Base-by-base conservation (phyloP, 257 asterid species). In the Verbascum thapsus region DNA sequence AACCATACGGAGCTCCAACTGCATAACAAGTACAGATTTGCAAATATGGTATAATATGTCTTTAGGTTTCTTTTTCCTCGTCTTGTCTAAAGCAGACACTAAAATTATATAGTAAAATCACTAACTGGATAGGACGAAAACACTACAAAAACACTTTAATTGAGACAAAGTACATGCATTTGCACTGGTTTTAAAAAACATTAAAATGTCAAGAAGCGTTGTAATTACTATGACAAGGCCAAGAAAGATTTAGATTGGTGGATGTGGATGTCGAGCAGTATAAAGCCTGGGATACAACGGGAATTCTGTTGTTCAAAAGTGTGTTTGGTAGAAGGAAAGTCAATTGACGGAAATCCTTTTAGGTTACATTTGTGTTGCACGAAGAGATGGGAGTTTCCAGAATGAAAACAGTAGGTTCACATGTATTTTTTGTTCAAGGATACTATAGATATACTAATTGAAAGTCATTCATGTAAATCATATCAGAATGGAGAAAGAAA, bases 11-110 rank as follows among this genome's bases (percentile, higher is more conserved):
- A 13, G 32, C 17, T 26, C 20, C 42, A 18, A 49, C 49, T 38
- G 58, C 50, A 48, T 61, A 37, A 67, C 59, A 50, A 26, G 23
- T 52, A 3, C 26, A 54, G 54, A 50, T 34, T 19, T 54, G 55
- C 63, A 55, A n/a, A 38, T 30, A 30, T 58, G 22, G 44, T 52
- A 65, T 17, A 19, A n/a, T n/a, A 38, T 43, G 60, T 17, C 34
- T 16, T 41, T 35, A 3, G 22, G 43, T 47, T 44, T 53, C 55
- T 16, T 62, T 26, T 62, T 38, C 3, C 6, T 40, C 10, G 3
- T 58, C 53, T 30, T 37, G 48, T 16, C 45, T 15, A 23, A 39
- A 63, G n/a, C 55, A 10, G 20, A 43, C n/a, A 35, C 41, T 45
- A 40, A n/a, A 9, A 44, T 43, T 52, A 42, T 52, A 12, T 51